A percentile compares a stretch with the other conserved stretches of the same genome.
Evolutionary conservation across 192 early-diverging fungal genomes (phyloP).

Genomic region (Cetraspora pellucida): DNA sequence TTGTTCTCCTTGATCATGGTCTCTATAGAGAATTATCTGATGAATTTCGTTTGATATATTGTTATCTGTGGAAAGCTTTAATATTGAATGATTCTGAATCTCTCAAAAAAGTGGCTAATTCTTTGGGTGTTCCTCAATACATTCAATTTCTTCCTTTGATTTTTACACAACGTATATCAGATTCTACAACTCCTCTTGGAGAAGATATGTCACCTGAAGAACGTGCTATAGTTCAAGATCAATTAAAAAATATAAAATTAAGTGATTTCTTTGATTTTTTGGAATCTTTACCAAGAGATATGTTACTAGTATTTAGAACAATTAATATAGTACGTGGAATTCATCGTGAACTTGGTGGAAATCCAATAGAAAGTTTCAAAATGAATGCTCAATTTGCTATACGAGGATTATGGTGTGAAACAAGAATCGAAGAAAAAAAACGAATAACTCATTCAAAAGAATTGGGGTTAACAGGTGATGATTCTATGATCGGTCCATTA

Average conservation of each 20-base stretch:
- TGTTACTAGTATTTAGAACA: constrained; percentile 56
- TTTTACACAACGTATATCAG: constrained; percentile 49
- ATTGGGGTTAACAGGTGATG: constrained; percentile 33
- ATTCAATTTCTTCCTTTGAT: constrained; percentile 49
- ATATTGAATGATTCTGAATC: constrained; percentile 45
- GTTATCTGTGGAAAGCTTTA: constrained; percentile 53
- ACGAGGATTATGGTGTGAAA: constrained; percentile 54
- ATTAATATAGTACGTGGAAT: constrained; percentile 54
- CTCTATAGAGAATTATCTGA: constrained; percentile 51
- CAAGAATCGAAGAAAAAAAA: constrained; percentile 40
- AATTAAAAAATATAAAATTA: constrained; percentile 49
- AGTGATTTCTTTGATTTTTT: constrained; percentile 55
- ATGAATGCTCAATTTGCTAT: constrained; percentile 51
- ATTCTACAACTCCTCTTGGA: constrained; percentile 41
- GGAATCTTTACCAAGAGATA: constrained; percentile 55
- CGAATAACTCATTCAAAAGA: constrained; percentile 36
- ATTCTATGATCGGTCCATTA: constrained; percentile 40
- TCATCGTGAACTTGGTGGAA: constrained; percentile 52
- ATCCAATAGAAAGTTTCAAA: constrained; percentile 51
- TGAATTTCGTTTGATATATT: constrained; percentile 52
- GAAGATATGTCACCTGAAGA: constrained; percentile 47
- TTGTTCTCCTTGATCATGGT: constrained; percentile 55
- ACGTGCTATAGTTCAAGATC: constrained; percentile 33
- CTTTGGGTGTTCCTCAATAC: constrained; percentile 46
- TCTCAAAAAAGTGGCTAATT: constrained; percentile 36